Conservation (phyloP, 2,329 filamentous ascomycete genomes). For the Cladosporium sp. region DNA sequence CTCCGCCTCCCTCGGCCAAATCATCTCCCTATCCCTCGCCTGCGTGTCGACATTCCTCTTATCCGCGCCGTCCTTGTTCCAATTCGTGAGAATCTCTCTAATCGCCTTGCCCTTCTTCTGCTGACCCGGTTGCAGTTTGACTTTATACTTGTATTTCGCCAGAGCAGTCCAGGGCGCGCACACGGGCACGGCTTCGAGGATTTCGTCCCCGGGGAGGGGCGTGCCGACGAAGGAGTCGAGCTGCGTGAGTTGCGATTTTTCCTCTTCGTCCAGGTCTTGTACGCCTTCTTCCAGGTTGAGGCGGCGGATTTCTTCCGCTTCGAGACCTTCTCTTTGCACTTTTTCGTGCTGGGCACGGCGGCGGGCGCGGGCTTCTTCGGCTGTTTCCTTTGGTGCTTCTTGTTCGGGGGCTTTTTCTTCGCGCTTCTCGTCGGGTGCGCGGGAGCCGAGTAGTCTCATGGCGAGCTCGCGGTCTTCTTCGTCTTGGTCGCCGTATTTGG, state of each 20-base stretch:
- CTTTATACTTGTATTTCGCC: slow-evolving; percentile 81
- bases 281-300: slow-evolving; percentile 56
- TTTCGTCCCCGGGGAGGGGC: slow-evolving; percentile 77
- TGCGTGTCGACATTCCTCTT: slow-evolving; percentile 40
- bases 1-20: slow-evolving; percentile 85
- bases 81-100: slow-evolving; percentile 80
- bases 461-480: slow-evolving; percentile 85
- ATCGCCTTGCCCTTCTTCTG: slow-evolving; percentile 94
- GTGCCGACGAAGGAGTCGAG: slow-evolving; percentile 73
- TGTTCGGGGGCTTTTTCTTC: slow-evolving; percentile 58
- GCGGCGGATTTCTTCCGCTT: slow-evolving; percentile 66
- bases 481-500: slow-evolving; percentile 91
- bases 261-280: slow-evolving; percentile 31
- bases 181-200: slow-evolving; percentile 61
- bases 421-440: slow-evolving; percentile 61
- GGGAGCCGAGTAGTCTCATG: slow-evolving; percentile 79
- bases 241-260: slow-evolving; percentile 43
- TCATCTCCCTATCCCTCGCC: slow-evolving; percentile 59
- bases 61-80: slow-evolving; percentile 63
- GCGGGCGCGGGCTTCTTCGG: slow-evolving; percentile 65
- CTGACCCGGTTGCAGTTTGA: slow-evolving; percentile 84
- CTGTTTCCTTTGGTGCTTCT: slow-evolving; percentile 60
- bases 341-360: slow-evolving; percentile 75
- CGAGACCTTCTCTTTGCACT: slow-evolving; percentile 69
- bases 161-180: slow-evolving; percentile 62